phyloP scores from a whole-genome alignment of 2,329 filamentous ascomycete genomes.

The Pseudogymnoascus sp. region DNA sequence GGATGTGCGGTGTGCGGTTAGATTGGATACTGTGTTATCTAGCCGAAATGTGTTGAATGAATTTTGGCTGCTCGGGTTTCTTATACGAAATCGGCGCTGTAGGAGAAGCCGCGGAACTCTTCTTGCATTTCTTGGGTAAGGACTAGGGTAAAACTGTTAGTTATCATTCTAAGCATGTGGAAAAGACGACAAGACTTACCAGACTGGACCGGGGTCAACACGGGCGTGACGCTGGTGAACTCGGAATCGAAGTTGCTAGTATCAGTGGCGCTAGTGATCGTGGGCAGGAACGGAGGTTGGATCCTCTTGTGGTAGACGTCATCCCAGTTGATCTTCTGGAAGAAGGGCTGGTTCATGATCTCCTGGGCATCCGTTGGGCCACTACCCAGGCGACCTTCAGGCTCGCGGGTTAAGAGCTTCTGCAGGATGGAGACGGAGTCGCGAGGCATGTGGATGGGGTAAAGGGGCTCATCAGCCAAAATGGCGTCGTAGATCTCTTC shows the following conservation, averaged over 20 bases:
- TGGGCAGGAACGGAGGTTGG: constrained; percentile 78
- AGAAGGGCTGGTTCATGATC: constrained; percentile 98
- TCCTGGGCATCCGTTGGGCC: constrained; percentile 96
- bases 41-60: background rate
- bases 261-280: constrained; percentile 85
- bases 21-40: background rate
- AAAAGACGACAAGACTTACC: constrained; percentile 51
- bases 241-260: constrained; percentile 99
- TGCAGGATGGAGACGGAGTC: constrained; percentile 97
- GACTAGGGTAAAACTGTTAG: constrained; percentile 44
- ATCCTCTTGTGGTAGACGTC: constrained; percentile 96
- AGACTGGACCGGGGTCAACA: constrained; percentile 92
- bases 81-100: constrained; percentile 38
- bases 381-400: constrained; percentile 83
- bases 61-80: background rate
- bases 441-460: constrained; percentile 96
- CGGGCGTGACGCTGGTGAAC: constrained; percentile 96
- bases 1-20: background rate
- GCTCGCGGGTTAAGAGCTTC: constrained; percentile 91
- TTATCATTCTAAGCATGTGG: constrained; percentile 10
- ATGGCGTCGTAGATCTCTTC: constrained; percentile 99
- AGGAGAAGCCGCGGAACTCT: constrained; percentile 98
- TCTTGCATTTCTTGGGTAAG: constrained; percentile 98
- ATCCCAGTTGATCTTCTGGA: constrained; percentile 96
- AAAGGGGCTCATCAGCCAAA: constrained; percentile 90